Evolutionary conservation across 805 yeast genomes (phyloP).

Genomic region (Ogataea degrootiae): DNA sequence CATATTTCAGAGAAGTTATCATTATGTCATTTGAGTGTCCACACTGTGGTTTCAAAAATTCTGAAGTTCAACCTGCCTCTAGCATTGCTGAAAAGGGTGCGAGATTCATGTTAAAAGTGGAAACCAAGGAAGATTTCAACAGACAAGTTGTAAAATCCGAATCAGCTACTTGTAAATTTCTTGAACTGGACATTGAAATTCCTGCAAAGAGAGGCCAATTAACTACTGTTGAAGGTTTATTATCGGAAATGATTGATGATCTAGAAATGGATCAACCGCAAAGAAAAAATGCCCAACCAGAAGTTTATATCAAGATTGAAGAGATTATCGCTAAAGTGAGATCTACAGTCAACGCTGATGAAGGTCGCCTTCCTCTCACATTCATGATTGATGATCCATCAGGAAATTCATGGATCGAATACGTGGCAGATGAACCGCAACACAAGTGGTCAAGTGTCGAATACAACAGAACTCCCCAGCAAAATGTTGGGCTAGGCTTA

Average conservation of each 20-base stretch:
- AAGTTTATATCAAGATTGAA: constrained; percentile 68
- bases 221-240: constrained; percentile 86
- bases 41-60: constrained; percentile 86
- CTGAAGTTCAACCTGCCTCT: constrained; percentile 95
- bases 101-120: constrained; percentile 65
- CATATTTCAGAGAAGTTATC: constrained; percentile 85
- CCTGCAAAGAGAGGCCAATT: constrained; percentile 94
- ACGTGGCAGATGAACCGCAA: constrained; percentile 76
- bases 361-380: constrained; percentile 68
- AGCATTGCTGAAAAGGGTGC: constrained; percentile 86
- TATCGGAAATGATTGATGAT: constrained; percentile 79
- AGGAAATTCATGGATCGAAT: constrained; percentile 96
- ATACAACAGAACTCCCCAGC: constrained; percentile 82
- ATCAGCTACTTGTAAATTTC: constrained; percentile 71
- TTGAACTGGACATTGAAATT: constrained; percentile 85
- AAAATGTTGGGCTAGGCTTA: constrained; percentile 79
- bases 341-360: constrained; percentile 59
- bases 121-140: constrained; percentile 65
- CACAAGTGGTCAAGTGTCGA: constrained; percentile 88
- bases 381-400: constrained; percentile 86
- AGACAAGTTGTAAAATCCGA: constrained; percentile 93
- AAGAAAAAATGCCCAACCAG: constrained; percentile 72
- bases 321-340: constrained; percentile 59
- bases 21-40: constrained; percentile 95
- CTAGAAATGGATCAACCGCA: constrained; percentile 75